These are phyloP conservation scores for Apophysomyces sp. DNA, from an alignment of 371 early-diverging fungal species.

Conservation along the genomic window DNA sequence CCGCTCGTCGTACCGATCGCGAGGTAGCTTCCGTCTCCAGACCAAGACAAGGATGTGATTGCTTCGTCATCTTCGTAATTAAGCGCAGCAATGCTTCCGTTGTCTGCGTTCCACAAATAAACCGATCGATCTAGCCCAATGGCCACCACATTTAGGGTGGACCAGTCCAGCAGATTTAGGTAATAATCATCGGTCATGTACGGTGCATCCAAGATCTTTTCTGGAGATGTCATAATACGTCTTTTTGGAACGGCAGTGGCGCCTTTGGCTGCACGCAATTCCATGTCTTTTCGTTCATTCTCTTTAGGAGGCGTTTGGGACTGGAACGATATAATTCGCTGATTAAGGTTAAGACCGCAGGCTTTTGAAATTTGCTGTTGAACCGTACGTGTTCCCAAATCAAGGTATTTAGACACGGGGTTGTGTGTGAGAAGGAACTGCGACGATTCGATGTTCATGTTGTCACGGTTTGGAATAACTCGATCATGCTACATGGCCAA, in stretches of 20 bases:
- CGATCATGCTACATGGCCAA: slow-evolving; percentile 84
- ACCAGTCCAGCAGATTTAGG: slow-evolving; percentile 97
- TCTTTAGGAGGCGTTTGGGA: slow-evolving; percentile 66
- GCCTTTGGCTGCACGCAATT: slow-evolving; percentile 5
- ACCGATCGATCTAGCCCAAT: slow-evolving; percentile 88
- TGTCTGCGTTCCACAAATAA: slow-evolving; percentile 92
- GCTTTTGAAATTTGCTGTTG: slow-evolving; percentile 80
- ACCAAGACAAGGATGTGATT: slow-evolving; percentile 78
- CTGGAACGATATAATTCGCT: slow-evolving; percentile 76
- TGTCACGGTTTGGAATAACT: slow-evolving; percentile 67
- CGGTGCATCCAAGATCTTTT: slow-evolving; percentile 88
- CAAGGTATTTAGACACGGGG: slow-evolving; percentile 32
- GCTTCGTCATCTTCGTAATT: slow-evolving; percentile 54
- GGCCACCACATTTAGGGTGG: slow-evolving; percentile 74
- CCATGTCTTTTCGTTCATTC: slow-evolving; percentile 31
- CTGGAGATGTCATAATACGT: slow-evolving; percentile 68
- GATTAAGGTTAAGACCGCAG: slow-evolving; percentile 67
- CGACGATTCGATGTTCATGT: slow-evolving; percentile 61
- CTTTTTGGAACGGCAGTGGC: slow-evolving; percentile 48
- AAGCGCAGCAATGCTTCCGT: slow-evolving; percentile 72
- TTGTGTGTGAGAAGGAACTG: slow-evolving; percentile 61
- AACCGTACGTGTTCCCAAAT: slow-evolving; percentile 56
- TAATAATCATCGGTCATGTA: slow-evolving; percentile 97
- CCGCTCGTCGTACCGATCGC: slow-evolving; percentile 87
- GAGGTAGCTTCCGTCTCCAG: slow-evolving; percentile 74